Evolutionary conservation across 2,329 filamentous ascomycete species (phyloP), one percentile per base, ranked within the genome.

Genomic region (Aureobasidium leucospermi): DNA sequence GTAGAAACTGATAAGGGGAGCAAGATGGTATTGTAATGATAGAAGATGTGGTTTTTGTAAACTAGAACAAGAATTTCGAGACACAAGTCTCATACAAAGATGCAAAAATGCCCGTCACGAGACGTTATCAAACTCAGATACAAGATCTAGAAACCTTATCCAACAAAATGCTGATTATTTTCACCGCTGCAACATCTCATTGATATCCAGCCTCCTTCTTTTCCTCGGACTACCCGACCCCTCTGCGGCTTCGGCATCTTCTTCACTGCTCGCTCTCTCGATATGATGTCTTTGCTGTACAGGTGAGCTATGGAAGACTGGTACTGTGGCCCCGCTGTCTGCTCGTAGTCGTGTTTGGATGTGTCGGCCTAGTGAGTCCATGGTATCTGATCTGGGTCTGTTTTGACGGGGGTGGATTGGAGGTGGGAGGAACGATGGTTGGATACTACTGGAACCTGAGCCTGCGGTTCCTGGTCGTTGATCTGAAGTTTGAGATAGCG

Each of bases 161-260:
- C 23, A 23, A 23, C 23, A 23, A 1, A 23, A 23, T 23, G 23
- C 23, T 23, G 23, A 7, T 19, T 2, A 32, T 48, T 48, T 16
- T 58, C 61, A 65, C 58, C 63, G 52, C 38, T 70, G 69, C 49
- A 71, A 60, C 31, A 71, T 69, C 45, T 71, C 68, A 47, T 69
- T 64, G 9, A 71, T 68, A 4, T 65, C 68, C 61, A 71, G 64
- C 19, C 67, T 63, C 32, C 67, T 63, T 28, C 67, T 63, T 58
- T 71, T 70, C 39, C 63, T 61, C 23, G 68, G 52, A 29, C 49
- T 47, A 4, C 60, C 47, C 29, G 48, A 52, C 8, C 34, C 13
- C 16, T 52, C 48, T 1, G 49, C 58, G 13, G 60, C 63, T 32
- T 61, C 66, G 23, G 52, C 57, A 43, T 67, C 65, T 6, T 66